Evolutionary conservation across 2,329 filamentous ascomycete species (phyloP).

Genomic region (Scedosporium minutisporum): DNA sequence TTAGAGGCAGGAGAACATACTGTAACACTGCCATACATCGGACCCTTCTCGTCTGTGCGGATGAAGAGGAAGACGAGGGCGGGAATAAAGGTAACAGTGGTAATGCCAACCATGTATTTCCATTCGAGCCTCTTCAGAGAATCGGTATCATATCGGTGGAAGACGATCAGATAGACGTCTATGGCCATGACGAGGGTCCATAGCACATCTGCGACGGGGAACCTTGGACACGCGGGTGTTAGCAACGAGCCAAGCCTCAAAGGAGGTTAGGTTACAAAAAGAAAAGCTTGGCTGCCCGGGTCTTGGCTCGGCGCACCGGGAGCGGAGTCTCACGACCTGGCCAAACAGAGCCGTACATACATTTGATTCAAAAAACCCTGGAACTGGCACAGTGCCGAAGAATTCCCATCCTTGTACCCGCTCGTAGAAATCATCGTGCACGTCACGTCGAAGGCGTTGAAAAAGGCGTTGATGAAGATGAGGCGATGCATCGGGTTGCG

Average conservation of each 20-base stretch:
- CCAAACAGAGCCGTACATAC: neutral
- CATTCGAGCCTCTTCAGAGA: neutral
- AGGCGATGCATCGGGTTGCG: constrained; percentile 5
- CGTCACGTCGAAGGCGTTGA: constrained; percentile 2
- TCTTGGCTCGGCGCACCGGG: too few relatives aligned
- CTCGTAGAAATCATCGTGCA: constrained; percentile 3
- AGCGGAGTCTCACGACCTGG: neutral
- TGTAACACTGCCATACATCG: constrained; percentile 2
- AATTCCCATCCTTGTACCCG: neutral
- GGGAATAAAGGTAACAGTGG: neutral
- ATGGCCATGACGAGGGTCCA: constrained; percentile 4
- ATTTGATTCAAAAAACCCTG: constrained; percentile 4
- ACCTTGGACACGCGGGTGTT: neutral
- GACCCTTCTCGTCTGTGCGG: neutral
- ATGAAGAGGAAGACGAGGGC: constrained; percentile 3
- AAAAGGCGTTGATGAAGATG: constrained; percentile 6
- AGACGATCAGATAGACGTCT: constrained; percentile 3
- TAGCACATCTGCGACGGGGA: constrained; percentile 2
- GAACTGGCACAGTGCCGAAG: constrained; percentile 1
- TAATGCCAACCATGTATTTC: constrained; percentile 3
- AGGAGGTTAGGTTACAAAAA: too few relatives aligned
- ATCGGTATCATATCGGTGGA: neutral
- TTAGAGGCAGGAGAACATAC: neutral
- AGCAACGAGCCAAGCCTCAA: too few relatives aligned
- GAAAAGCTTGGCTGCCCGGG: neutral